These are phyloP conservation scores for Clitoria ternatea DNA, from an alignment of 306 rosid species.

Conservation along the genomic window DNA sequence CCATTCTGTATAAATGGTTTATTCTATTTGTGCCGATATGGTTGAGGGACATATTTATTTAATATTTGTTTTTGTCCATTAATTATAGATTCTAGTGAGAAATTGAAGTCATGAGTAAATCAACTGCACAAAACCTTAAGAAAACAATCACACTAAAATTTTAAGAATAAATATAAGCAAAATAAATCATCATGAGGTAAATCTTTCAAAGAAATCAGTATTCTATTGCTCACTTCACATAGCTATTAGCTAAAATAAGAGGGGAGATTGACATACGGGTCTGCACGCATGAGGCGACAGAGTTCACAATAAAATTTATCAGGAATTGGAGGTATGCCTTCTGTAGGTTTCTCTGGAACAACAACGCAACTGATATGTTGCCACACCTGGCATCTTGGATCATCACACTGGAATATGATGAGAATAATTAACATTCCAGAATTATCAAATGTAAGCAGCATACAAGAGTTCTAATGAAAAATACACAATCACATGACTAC, in stretches of 20 bases:
- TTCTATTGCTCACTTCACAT: not conserved
- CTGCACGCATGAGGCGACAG: conserved; percentile 95
- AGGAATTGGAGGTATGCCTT: conserved; percentile 63
- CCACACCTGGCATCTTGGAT: conserved; percentile 79
- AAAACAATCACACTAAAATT: not conserved
- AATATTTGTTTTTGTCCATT: too few relatives aligned
- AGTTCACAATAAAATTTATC: conserved; percentile 79
- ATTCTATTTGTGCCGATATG: too few relatives aligned
- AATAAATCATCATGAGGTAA: not conserved
- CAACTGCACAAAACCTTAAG: not conserved
- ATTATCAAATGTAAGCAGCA: not conserved
- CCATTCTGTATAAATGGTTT: too few relatives aligned
- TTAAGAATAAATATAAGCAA: not conserved
- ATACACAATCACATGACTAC: not conserved
- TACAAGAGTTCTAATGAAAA: not conserved
- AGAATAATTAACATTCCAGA: not conserved
- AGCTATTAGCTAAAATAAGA: conserved; percentile 25
- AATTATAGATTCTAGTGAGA: too few relatives aligned
- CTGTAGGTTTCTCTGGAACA: conserved; percentile 84
- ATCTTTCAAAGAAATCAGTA: not conserved
- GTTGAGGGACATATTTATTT: too few relatives aligned
- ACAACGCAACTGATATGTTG: conserved; percentile 90
- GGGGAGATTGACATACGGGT: conserved; percentile 66
- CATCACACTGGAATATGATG: conserved; percentile 81
- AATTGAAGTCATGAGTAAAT: not conserved